Percentiles rank a stretch among this genome's conserved stretches.
Conservation (phyloP, 192 early-diverging fungal genomes). For the Entomortierella parvispora region DNA sequence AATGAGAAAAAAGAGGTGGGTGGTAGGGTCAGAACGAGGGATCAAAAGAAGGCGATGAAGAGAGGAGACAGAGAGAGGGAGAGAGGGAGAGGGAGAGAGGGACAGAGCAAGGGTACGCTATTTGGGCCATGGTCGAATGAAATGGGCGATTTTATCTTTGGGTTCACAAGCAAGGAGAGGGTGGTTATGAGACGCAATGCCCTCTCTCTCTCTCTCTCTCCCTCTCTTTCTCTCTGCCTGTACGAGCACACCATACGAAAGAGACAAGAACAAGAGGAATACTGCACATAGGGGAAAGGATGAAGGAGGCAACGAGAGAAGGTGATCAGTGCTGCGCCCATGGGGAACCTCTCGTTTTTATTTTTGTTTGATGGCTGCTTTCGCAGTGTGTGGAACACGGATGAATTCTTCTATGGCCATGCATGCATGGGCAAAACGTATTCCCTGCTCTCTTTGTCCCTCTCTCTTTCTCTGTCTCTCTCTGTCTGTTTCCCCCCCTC, state of each 20-base stretch:
- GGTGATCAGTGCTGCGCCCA: no score
- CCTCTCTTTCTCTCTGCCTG: neutral
- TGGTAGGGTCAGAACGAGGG: no score
- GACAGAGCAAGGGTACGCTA: neutral
- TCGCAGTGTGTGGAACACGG: no score
- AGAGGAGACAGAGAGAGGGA: neutral
- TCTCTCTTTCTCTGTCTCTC: neutral
- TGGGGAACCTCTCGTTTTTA: constrained; percentile 26
- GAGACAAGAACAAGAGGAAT: no score
- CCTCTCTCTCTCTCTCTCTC: neutral
- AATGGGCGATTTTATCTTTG: no score
- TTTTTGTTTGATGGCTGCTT: constrained; percentile 12
- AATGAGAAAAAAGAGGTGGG: neutral
- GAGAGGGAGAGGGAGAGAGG: neutral
- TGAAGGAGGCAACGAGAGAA: no score
- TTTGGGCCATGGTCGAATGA: neutral
- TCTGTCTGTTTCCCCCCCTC: no score
- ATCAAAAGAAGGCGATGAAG: neutral
- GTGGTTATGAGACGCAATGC: neutral
- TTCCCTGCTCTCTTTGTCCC: neutral
- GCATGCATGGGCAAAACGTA: no score
- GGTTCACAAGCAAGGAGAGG: neutral
- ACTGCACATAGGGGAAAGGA: no score
- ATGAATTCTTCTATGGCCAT: no score
- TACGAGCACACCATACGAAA: no score